Evolutionary conservation across 2,329 filamentous ascomycete genomes (phyloP).

Genomic region (Scedosporium dehoogii): DNA sequence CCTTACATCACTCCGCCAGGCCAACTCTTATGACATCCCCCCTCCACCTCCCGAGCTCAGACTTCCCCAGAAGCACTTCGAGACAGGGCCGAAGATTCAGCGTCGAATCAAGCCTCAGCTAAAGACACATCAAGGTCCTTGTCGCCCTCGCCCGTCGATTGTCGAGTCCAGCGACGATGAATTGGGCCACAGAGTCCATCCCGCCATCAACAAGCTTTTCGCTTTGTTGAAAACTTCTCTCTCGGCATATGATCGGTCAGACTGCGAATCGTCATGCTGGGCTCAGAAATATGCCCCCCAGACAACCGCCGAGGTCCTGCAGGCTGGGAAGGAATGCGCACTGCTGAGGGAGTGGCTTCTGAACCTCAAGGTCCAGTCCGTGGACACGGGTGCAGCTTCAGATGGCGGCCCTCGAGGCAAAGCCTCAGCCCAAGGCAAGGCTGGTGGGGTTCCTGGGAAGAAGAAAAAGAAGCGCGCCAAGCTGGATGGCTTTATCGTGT

Average conservation of each 20-base stretch:
- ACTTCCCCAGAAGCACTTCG: slow-evolving; percentile 45
- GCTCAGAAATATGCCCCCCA: slow-evolving; percentile 73
- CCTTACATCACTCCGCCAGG: slow-evolving; percentile 17
- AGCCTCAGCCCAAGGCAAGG: slow-evolving; percentile 13
- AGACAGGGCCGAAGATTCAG: slow-evolving; percentile 46
- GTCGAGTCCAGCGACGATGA: slow-evolving; percentile 25
- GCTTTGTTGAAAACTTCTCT: slow-evolving; percentile 48
- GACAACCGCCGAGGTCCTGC: slow-evolving; percentile 62
- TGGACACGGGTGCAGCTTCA: slow-evolving; percentile 49
- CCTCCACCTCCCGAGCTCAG: slow-evolving; percentile 39
- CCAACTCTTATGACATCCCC: slow-evolving; percentile 27
- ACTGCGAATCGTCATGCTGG: slow-evolving; percentile 68
- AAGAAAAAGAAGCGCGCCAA: slow-evolving; percentile 66
- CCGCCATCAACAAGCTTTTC: slow-evolving; percentile 51
- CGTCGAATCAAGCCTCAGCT: slow-evolving; percentile 36
- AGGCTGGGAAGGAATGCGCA: slow-evolving; percentile 57
- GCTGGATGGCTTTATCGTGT: slow-evolving; percentile 70
- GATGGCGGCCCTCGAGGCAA: slow-evolving; percentile 17
- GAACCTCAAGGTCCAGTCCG: slow-evolving; percentile 63
- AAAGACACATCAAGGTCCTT: slow-evolving; percentile 16
- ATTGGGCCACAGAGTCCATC: slow-evolving; percentile 32
- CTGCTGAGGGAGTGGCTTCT: slow-evolving; percentile 75
- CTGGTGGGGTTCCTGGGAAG: slow-evolving; percentile 22
- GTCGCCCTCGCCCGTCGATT: neutral
- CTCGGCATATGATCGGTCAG: slow-evolving; percentile 71